Conservation (phyloP, 768 basidiomycete genomes). For the Mycena olivaceomarginata region DNA sequence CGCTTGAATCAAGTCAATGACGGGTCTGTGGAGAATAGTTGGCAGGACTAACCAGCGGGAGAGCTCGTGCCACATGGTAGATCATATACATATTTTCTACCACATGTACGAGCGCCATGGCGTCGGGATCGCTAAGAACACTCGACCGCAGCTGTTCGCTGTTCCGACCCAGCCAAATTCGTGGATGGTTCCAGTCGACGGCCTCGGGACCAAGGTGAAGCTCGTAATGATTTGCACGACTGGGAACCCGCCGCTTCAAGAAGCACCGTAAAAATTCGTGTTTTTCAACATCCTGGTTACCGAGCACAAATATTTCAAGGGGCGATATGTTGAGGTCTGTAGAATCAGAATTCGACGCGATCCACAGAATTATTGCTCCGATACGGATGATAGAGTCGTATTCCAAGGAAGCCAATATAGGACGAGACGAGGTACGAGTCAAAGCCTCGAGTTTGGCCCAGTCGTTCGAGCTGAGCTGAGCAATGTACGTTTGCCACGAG, state of each 20-base stretch:
- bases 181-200: conserved; percentile 38
- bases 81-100: conserved; percentile 40
- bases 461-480: conserved; percentile 6
- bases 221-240: conserved; percentile 27
- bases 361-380: conserved; percentile 33
- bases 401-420: background rate
- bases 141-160: conserved; percentile 19
- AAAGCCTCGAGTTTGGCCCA: conserved; percentile 27
- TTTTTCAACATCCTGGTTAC: background rate
- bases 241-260: conserved; percentile 3
- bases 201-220: conserved; percentile 35
- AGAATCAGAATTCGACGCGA: conserved; percentile 14
- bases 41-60: conserved; percentile 32
- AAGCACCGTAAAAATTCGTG: conserved; percentile 34
- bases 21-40: background rate
- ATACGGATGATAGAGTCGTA: conserved; percentile 32
- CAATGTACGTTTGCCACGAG: conserved; percentile 32
- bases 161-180: conserved; percentile 27
- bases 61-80: conserved; percentile 4
- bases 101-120: conserved; percentile 7
- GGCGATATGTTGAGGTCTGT: background rate
- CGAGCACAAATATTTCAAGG: conserved; percentile 21
- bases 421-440: conserved; percentile 25
- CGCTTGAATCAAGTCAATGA: conserved; percentile 3
- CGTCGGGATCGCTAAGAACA: conserved; percentile 27